Conservation (phyloP, 2,329 filamentous ascomycete species). For the Trichoderma sp. region DNA sequence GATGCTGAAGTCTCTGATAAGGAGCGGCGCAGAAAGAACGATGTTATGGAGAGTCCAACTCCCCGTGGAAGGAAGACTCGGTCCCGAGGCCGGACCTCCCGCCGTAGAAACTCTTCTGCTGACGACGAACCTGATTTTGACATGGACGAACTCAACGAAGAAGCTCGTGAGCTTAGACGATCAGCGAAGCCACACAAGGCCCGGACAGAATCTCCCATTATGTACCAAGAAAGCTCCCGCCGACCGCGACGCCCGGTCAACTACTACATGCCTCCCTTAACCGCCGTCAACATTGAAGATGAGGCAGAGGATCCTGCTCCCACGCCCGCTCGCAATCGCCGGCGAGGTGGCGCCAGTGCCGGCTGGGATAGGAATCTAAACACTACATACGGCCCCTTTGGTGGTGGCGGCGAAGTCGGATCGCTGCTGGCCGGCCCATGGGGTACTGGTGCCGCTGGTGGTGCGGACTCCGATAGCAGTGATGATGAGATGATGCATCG, state of each 20-base stretch:
- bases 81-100: slow-evolving; percentile 48
- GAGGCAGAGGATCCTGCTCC: slow-evolving; percentile 68
- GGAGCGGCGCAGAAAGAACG: slow-evolving; percentile 45
- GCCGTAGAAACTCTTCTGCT: slow-evolving; percentile 53
- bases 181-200: slow-evolving; percentile 55
- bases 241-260: slow-evolving; percentile 65
- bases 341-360: slow-evolving; percentile 59
- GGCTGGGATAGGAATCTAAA: slow-evolving; percentile 80
- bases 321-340: slow-evolving; percentile 68
- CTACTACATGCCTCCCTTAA: slow-evolving; percentile 80
- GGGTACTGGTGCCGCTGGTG: slow-evolving; percentile 72
- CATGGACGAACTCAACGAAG: slow-evolving; percentile 65
- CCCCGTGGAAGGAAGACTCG: slow-evolving; percentile 50
- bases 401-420: slow-evolving; percentile 73
- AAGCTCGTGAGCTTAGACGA: slow-evolving; percentile 62
- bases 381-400: slow-evolving; percentile 90
- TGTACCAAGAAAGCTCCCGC: slow-evolving; percentile 58
- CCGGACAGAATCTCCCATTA: slow-evolving; percentile 55
- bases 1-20: slow-evolving; percentile 50
- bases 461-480: slow-evolving; percentile 91
- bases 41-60: slow-evolving; percentile 51
- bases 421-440: slow-evolving; percentile 74
- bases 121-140: slow-evolving; percentile 62
- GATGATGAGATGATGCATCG: slow-evolving; percentile 82
- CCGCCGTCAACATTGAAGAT: slow-evolving; percentile 64